Evolutionary conservation across 108 stramenopile genomes (phyloP), one percentile per base, ranked within the genome.

Genomic region (Skeletonema costatum): DNA sequence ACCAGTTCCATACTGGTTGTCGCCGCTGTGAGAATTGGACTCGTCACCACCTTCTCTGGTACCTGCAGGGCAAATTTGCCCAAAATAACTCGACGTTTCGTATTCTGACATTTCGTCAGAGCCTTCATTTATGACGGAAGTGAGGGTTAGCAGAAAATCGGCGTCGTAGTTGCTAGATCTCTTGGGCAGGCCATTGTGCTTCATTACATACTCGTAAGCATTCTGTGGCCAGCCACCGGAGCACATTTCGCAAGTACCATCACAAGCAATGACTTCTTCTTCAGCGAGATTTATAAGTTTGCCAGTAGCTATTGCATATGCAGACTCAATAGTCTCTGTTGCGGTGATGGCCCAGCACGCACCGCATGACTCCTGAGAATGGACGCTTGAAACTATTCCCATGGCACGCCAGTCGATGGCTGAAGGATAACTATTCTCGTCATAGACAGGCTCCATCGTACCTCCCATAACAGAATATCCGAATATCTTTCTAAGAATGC

Each of bases 321-420:
- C 53, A 31, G 92, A 93, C 69, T 96, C 95, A 0, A 96, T 81
- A 5, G 89, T 91, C 68, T 96, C 95, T 0, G 89, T 86, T 0
- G 95, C 95, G 9, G 95, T 96, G 5, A 96, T 90, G n/a, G 95
- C 95, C 95, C 95, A 96, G 71, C 95, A 96, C n/a, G 93, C 95
- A 10, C 95, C 95, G 46, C 95, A 96, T 33, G 66, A 74, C 0
- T 86, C 85, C 71, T 96, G 95, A 6, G 86, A 84, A 41, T 89
- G 88, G 44, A 96, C 82, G 13, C 70, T 50, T 0, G 90, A 88
- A 7, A 96, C 89, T 21, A 87, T 89, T 25, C 92, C 92, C 50
- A 83, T 75, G n/a, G 90, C 80, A 68, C 95, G 77, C 95, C 95
- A 96, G 74, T 96, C 95, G 0, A 93, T 67, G 5, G 89, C 66